These are phyloP conservation scores for Paspalum notatum DNA, from an alignment of 176 grass and related monocot genomes.

Conservation along the genomic window DNA sequence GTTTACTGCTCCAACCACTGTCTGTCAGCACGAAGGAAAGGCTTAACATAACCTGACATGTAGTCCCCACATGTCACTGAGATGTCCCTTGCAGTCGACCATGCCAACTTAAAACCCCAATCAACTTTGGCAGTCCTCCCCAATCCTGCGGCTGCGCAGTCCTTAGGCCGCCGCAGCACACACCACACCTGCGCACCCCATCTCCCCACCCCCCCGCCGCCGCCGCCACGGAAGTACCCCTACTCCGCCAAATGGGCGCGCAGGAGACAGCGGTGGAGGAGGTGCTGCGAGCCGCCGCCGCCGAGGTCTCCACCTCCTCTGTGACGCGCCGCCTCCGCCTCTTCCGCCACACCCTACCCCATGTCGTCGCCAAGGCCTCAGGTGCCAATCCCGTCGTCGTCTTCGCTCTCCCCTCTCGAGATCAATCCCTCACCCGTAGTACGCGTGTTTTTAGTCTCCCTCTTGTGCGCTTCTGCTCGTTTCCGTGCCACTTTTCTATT, in stretches of 20 bases:
- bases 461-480: conserved; percentile 18
- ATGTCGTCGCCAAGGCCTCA: conserved; percentile 47
- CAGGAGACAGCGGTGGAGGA: conserved; percentile 58
- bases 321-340: conserved; percentile 75
- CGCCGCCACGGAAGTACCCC: conserved; percentile 27
- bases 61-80: not conserved
- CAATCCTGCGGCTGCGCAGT: conserved; percentile 40
- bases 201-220: not conserved
- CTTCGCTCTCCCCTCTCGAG: not conserved
- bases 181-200: conserved; percentile 20
- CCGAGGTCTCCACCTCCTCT: conserved; percentile 75
- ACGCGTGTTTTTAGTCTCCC: not conserved
- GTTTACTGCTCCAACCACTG: too few species aligned
- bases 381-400: conserved; percentile 16
- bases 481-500: conserved; percentile 23
- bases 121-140: conserved; percentile 25
- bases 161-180: conserved; percentile 38
- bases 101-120: conserved; percentile 33
- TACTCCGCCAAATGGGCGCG: conserved; percentile 35
- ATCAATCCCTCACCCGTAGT: not conserved
- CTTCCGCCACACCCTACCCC: conserved; percentile 67
- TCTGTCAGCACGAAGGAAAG: not conserved
- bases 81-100: not conserved
- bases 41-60: not conserved
- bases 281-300: conserved; percentile 60